These are phyloP conservation scores for Mucor mucedo DNA, from an alignment of 371 early-diverging fungal species.

Conservation along the genomic window DNA sequence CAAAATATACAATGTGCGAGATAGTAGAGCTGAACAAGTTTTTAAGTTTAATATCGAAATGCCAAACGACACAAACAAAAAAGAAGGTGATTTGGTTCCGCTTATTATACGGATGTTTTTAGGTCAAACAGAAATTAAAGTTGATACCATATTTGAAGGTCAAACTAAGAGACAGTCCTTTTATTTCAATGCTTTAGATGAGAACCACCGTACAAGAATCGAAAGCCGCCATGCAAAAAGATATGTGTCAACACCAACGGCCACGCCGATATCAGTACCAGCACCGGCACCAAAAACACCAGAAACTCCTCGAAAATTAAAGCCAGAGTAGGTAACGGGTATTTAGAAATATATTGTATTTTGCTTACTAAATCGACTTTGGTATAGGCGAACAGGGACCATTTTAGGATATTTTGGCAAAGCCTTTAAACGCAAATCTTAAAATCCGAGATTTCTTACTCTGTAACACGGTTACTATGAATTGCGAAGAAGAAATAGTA, in stretches of 20 bases:
- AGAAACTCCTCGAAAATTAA: too few relatives aligned
- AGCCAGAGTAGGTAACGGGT: too few relatives aligned
- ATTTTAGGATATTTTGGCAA: too few relatives aligned
- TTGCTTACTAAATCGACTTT: too few relatives aligned
- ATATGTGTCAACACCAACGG: not conserved
- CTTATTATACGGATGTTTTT: conserved; percentile 9
- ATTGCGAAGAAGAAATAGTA: too few relatives aligned
- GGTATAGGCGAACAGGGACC: too few relatives aligned
- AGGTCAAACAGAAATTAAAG: conserved; percentile 20
- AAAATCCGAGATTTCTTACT: too few relatives aligned
- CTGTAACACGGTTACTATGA: too few relatives aligned
- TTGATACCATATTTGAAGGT: conserved; percentile 1
- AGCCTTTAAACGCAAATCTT: too few relatives aligned
- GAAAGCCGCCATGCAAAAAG: not conserved
- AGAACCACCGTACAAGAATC: not conserved
- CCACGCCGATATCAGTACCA: too few relatives aligned
- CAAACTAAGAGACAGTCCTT: not conserved
- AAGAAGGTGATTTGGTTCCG: conserved; percentile 9
- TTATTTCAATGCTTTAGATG: not conserved
- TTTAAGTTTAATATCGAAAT: conserved; percentile 8
- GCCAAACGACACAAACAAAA: not conserved
- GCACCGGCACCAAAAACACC: too few relatives aligned
- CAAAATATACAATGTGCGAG: not conserved
- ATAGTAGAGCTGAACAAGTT: not conserved
- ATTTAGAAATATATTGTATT: too few relatives aligned